Conservation (phyloP, 306 rosid genomes). For the Cicer judaicum region DNA sequence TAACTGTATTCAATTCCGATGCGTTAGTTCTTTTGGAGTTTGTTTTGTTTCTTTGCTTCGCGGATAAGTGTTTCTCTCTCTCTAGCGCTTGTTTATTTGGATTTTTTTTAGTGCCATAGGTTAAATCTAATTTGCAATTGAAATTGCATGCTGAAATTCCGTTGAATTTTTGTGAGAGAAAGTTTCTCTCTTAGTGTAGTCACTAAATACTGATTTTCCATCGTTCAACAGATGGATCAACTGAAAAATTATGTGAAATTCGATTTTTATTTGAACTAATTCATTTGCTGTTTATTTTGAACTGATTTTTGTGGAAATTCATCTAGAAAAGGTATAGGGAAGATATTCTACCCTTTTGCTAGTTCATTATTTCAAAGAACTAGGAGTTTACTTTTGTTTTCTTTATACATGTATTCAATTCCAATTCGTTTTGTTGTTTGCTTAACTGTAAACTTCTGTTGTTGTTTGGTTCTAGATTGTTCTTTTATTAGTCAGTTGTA, state of each 20-base stretch:
- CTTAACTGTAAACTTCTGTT: background rate
- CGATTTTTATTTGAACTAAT: background rate
- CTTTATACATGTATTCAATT: background rate
- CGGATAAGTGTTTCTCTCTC: background rate
- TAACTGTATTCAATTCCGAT: background rate
- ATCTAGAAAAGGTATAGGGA: background rate
- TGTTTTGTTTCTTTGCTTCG: background rate
- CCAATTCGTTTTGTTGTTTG: conserved; percentile 1
- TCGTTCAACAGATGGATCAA: background rate
- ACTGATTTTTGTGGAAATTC: background rate
- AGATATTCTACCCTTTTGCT: background rate
- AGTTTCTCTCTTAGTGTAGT: background rate
- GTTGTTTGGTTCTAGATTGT: conserved; percentile 26
- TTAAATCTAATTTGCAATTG: conserved; percentile 1
- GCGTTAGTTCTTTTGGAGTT: background rate
- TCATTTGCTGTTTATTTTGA: background rate
- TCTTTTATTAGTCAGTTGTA: conserved; percentile 3
- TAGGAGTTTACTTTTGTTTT: background rate
- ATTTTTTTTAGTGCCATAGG: background rate
- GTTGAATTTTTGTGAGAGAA: background rate
- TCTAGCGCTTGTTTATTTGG: background rate
- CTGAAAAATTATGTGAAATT: too few species aligned
- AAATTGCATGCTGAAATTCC: background rate
- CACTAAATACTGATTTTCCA: background rate
- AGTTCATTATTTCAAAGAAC: conserved; percentile 7